Evolutionary conservation across 352 stramenopile genomes (phyloP).

Genomic region (Pythium chondricola): DNA sequence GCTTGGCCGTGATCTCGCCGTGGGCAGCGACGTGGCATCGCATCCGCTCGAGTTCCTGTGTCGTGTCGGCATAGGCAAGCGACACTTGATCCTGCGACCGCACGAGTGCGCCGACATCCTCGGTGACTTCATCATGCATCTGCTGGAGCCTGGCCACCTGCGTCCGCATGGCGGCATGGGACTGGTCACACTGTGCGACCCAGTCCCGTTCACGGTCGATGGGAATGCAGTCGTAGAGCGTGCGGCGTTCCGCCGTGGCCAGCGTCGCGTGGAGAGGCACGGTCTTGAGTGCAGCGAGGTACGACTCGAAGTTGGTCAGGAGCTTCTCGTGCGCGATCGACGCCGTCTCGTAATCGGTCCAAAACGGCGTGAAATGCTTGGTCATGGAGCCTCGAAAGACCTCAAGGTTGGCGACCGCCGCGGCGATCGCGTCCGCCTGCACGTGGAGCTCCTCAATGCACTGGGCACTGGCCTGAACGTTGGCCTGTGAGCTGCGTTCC

Average conservation of each 20-base stretch:
- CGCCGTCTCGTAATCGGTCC: constrained; percentile 59
- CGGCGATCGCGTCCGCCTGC: constrained; percentile 62
- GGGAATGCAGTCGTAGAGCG: constrained; percentile 75
- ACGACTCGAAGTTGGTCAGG: constrained; percentile 62
- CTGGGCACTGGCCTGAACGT: constrained; percentile 48
- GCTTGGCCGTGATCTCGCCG: constrained; percentile 48
- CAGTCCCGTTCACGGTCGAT: constrained; percentile 78
- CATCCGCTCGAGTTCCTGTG: constrained; percentile 42
- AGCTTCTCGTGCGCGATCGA: constrained; percentile 52
- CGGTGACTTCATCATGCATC: constrained; percentile 59
- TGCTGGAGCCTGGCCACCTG: constrained; percentile 63
- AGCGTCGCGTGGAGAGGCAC: constrained; percentile 65
- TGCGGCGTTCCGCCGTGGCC: constrained; percentile 46
- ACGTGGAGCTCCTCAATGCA: constrained; percentile 51
- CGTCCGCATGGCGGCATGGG: constrained; percentile 48
- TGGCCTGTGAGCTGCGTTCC: constrained; percentile 43
- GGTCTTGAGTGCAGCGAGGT: constrained; percentile 46
- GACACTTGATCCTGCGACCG: constrained; percentile 33
- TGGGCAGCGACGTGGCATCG: constrained; percentile 40
- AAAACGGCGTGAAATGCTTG: constrained; percentile 80
- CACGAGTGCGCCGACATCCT: constrained; percentile 53
- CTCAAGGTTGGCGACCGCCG: constrained; percentile 74
- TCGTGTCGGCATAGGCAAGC: constrained; percentile 37
- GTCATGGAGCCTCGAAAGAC: constrained; percentile 67
- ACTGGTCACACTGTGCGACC: constrained; percentile 71